Evolutionary conservation across 2,329 filamentous ascomycete genomes (phyloP).

Genomic region (Hysterium pulicare): DNA sequence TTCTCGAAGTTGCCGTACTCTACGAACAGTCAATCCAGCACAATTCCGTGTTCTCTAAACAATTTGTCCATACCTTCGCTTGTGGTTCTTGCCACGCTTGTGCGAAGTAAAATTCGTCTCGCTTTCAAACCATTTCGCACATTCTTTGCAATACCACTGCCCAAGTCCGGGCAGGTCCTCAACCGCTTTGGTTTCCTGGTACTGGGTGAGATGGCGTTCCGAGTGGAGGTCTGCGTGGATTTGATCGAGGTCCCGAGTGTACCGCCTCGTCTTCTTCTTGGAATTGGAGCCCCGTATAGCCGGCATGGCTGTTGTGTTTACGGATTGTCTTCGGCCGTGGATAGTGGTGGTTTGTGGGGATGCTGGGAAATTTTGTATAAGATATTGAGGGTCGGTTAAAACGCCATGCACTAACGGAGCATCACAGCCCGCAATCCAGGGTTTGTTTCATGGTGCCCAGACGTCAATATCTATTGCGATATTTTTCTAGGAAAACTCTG

Average conservation of each 20-base stretch:
- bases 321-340: background rate
- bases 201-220: constrained; percentile 74
- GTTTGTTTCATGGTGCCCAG: too few relatives aligned
- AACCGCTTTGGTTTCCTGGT: constrained; percentile 71
- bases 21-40: constrained; percentile 42
- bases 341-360: background rate
- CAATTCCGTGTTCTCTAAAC: background rate
- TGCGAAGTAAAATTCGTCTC: constrained; percentile 73
- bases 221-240: constrained; percentile 78
- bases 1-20: constrained; percentile 76
- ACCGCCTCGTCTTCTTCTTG: constrained; percentile 47
- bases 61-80: constrained; percentile 64
- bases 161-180: constrained; percentile 90
- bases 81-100: constrained; percentile 86
- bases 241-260: constrained; percentile 82
- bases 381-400: background rate
- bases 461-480: too few relatives aligned
- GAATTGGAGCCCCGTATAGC: constrained; percentile 49
- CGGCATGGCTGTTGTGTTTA: constrained; percentile 39
- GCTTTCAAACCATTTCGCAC: constrained; percentile 93
- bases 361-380: background rate
- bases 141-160: constrained; percentile 83
- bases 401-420: background rate
- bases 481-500: too few relatives aligned
- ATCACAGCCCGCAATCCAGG: background rate